These are phyloP conservation scores for Penicillium steckii DNA, from an alignment of 495 filamentous ascomycete genomes.

Conservation along the genomic window DNA sequence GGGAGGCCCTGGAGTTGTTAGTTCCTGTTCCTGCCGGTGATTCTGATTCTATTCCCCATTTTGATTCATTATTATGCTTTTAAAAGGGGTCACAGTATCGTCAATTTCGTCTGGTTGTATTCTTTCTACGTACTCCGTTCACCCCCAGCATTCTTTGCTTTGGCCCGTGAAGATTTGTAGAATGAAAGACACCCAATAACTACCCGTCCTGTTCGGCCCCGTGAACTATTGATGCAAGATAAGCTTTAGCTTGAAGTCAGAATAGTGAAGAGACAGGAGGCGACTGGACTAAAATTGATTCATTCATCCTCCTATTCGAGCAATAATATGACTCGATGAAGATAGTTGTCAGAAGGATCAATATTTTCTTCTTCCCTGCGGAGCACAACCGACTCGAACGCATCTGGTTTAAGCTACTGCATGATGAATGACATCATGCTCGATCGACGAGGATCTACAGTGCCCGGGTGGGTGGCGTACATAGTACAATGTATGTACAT, in stretches of 20 bases:
- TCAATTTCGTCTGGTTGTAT: no score
- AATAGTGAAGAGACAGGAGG: background rate
- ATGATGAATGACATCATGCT: background rate
- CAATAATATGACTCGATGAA: background rate
- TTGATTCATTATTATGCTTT: no score
- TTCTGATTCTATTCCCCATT: background rate
- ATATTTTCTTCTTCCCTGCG: background rate
- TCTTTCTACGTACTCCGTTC: background rate
- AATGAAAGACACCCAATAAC: conserved; percentile 2
- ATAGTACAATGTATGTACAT: background rate
- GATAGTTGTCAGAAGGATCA: background rate
- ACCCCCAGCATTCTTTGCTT: background rate
- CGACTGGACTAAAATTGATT: background rate
- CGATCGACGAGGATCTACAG: background rate
- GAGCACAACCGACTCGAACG: background rate
- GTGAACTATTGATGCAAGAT: conserved; percentile 18
- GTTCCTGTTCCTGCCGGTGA: background rate
- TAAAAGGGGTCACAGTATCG: no score
- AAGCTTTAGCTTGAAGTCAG: conserved; percentile 1
- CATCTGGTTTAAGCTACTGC: background rate
- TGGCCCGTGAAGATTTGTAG: background rate
- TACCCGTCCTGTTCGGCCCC: background rate
- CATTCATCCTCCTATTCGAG: background rate
- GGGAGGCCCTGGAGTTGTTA: background rate
- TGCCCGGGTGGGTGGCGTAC: background rate